A percentile compares a stretch with the other conserved stretches of the same genome.
Evolutionary conservation across 495 filamentous ascomycete genomes (phyloP).

Genomic region (Xylaria flabelliformis): DNA sequence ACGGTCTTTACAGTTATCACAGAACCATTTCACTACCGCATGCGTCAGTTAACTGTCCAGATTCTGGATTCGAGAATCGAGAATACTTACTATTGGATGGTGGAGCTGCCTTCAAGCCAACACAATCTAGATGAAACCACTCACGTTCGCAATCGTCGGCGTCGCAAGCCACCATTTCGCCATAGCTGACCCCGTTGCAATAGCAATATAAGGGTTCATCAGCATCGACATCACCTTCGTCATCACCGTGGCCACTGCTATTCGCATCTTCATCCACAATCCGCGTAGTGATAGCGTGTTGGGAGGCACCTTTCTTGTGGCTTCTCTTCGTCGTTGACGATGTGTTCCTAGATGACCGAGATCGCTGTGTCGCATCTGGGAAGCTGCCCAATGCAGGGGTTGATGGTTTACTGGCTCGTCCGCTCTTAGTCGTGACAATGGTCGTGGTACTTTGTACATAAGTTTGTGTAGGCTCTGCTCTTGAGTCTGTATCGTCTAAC

Average conservation of each 20-base stretch:
- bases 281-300: constrained; percentile 36
- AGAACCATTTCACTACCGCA: constrained; percentile 83
- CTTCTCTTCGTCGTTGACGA: constrained; percentile 62
- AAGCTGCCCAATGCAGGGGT: constrained; percentile 61
- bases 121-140: constrained; percentile 97
- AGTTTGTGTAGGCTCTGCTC: constrained; percentile 44
- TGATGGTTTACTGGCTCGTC: constrained; percentile 68
- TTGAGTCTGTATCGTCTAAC: constrained; percentile 40
- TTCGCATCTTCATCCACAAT: constrained; percentile 47
- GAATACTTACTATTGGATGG: constrained; percentile 75
- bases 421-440: constrained; percentile 59
- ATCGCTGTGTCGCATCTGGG: constrained; percentile 51
- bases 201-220: constrained; percentile 91
- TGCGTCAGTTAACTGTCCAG: constrained; percentile 27
- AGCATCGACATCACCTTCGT: constrained; percentile 71
- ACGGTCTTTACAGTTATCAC: constrained; percentile 81
- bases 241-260: constrained; percentile 45
- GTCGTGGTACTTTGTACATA: constrained; percentile 36
- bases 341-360: constrained; percentile 46
- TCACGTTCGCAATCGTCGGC: constrained; percentile 83
- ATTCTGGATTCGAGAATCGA: background rate
- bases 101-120: constrained; percentile 85
- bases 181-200: constrained; percentile 91
- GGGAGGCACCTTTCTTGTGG: constrained; percentile 71
- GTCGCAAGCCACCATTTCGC: constrained; percentile 98